Evolutionary conservation across 768 basidiomycete species (phyloP), one percentile per base, ranked within the genome.

Genomic region (Podaxis pistillaris): DNA sequence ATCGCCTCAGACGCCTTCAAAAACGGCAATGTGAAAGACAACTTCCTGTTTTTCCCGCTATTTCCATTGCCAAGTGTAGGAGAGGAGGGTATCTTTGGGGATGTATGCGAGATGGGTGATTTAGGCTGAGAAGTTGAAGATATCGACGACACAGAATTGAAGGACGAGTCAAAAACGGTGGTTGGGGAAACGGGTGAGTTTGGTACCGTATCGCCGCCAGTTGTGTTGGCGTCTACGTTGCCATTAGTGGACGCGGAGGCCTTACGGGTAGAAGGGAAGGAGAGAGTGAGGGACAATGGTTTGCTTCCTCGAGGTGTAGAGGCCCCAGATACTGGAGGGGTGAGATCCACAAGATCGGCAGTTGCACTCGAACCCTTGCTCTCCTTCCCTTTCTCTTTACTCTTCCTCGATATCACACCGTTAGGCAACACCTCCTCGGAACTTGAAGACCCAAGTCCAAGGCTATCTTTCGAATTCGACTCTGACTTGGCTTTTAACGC

Each of bases 1-100:
- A 73, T 60, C 9, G 65, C 70, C 40, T 63, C 68, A 4, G 67
- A 71, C 7, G 72, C 73, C 46, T 66, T 69, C 13, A 73, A 58
- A 36, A 76, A 74, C 12, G 74, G 70, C n/a, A 68, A 56, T 9
- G 74, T 73, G 56, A 77, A 74, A 12, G 74, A 75, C 26, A 63
- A 66, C 50, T 24, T 60, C 22, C 58, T 65, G 64, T 53, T 66
- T 60, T 59, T 58, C 19, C 30, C 36, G 12, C 8, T 57, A 9
- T 13, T 13, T 15, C 38, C 38, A 38, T 15, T 30, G 40, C 12
- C 24, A 8, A 17, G 13, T 13, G 15, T 19, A 41, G 56, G 22
- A 15, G 12, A 7, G n/a, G 50, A 38, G 36, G 40, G 26, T 40
- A 15, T 49, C 54, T 33, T 49, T 44, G 62, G 41, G 30, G 38